Conservation (phyloP, 2,329 filamentous ascomycete genomes). For the Penicillium sp. region DNA sequence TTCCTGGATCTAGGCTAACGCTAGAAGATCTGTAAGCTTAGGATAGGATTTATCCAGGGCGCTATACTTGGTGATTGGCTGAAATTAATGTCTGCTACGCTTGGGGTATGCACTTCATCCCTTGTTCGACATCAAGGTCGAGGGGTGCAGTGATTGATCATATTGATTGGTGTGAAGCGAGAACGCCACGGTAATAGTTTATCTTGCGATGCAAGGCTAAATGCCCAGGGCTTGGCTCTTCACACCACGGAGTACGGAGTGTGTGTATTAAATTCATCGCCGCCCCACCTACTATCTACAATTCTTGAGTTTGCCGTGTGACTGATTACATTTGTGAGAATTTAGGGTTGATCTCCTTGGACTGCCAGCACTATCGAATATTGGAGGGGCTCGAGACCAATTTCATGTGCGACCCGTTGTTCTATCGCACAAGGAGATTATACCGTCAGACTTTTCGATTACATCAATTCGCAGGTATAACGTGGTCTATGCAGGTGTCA, state of each 20-base stretch:
- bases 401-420: background rate
- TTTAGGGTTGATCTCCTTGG: background rate
- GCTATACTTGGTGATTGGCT: slow-evolving; percentile 10
- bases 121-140: slow-evolving; percentile 18
- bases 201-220: slow-evolving; percentile 22
- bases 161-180: slow-evolving; percentile 15
- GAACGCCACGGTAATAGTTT: slow-evolving; percentile 20
- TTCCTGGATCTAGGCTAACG: slow-evolving; percentile 9
- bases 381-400: background rate
- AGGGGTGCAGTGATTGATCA: slow-evolving; percentile 17
- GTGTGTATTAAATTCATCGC: background rate
- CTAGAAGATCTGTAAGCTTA: slow-evolving; percentile 1
- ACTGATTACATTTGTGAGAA: background rate
- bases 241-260: background rate
- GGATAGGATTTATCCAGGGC: background rate
- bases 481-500: slow-evolving; percentile 2
- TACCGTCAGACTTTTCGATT: background rate
- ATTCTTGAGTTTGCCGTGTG: background rate
- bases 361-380: background rate
- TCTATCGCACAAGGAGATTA: background rate
- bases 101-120: slow-evolving; percentile 19
- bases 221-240: slow-evolving; percentile 7
- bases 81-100: background rate
- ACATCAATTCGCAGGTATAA: background rate
- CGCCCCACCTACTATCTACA: background rate